phyloP scores from a whole-genome alignment of 1,139 yeast genomes.

The Geotrichum bryndzae region DNA sequence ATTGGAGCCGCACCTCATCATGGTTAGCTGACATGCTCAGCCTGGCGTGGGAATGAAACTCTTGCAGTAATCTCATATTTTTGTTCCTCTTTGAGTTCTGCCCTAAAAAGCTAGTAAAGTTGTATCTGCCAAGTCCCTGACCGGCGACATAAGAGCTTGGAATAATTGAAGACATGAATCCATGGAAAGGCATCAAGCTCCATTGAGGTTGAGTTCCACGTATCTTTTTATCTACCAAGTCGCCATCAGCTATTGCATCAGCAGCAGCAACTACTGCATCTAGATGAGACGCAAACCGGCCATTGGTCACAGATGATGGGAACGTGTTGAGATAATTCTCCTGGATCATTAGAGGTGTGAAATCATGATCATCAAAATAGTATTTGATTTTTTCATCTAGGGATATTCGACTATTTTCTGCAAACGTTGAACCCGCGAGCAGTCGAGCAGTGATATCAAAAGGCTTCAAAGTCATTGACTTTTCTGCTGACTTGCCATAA shows the following conservation, averaged over 20 bases:
- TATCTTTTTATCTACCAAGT: conserved; percentile 69
- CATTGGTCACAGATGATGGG: conserved; percentile 38
- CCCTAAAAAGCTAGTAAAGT: conserved; percentile 84
- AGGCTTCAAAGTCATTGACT: conserved; percentile 80
- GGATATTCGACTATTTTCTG: conserved; percentile 46
- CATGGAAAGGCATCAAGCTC: conserved; percentile 91
- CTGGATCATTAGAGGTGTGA: conserved; percentile 92
- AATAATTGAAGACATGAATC: conserved; percentile 73
- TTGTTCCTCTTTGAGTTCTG: conserved; percentile 82
- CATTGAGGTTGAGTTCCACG: conserved; percentile 93
- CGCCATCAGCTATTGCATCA: conserved; percentile 78
- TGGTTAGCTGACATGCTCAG: conserved; percentile 72
- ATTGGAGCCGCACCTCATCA: conserved; percentile 67
- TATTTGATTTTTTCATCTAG: conserved; percentile 80
- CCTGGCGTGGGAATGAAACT: conserved; percentile 83
- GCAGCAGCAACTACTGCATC: conserved; percentile 71
- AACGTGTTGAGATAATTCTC: conserved; percentile 74
- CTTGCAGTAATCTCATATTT: conserved; percentile 71
- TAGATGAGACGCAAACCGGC: conserved; percentile 39
- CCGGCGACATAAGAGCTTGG: conserved; percentile 81
- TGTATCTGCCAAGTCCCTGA: conserved; percentile 56
- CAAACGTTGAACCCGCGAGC: conserved; percentile 56
- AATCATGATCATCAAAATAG: conserved; percentile 90
- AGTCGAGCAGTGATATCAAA: conserved; percentile 80
- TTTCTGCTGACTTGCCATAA: conserved; percentile 71